phyloP scores from a whole-genome alignment of 371 early-diverging fungal genomes.

The Syncephalis fuscata region DNA sequence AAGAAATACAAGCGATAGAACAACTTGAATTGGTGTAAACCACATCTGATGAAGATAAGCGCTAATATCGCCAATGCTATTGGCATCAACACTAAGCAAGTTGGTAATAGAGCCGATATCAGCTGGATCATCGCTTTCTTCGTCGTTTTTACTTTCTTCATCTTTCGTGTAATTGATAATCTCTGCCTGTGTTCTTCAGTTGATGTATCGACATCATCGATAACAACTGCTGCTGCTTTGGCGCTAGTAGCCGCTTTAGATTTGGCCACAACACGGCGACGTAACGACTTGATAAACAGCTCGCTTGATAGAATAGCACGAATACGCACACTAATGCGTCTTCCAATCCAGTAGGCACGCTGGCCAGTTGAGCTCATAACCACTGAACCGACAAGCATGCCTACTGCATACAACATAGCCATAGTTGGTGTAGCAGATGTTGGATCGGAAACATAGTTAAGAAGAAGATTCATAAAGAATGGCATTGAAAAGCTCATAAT shows the following conservation, averaged over 20 bases:
- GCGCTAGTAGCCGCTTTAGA: conserved; percentile 9
- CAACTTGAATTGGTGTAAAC: conserved; percentile 29
- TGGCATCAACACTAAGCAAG: conserved; percentile 62
- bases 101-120: conserved; percentile 61
- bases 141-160: conserved; percentile 6
- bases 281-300: conserved; percentile 32
- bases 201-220: no score
- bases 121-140: conserved; percentile 12
- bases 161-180: no score
- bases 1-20: conserved; percentile 21
- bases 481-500: not conserved
- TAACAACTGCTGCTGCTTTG: not conserved
- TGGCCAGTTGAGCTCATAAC: conserved; percentile 6
- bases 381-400: not conserved
- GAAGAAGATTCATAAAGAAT: not conserved
- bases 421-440: not conserved
- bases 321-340: conserved; percentile 4
- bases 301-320: conserved; percentile 39
- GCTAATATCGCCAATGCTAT: conserved; percentile 22
- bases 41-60: conserved; percentile 27
- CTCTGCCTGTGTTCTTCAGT: no score
- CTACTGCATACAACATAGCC: not conserved
- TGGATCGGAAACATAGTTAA: not conserved
- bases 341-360: conserved; percentile 8
- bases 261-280: conserved; percentile 26